Percentiles rank a stretch among this genome's conserved stretches.
Evolutionary conservation across 345 rosid species (phyloP).

Genomic region (Hypericum androsaemum): DNA sequence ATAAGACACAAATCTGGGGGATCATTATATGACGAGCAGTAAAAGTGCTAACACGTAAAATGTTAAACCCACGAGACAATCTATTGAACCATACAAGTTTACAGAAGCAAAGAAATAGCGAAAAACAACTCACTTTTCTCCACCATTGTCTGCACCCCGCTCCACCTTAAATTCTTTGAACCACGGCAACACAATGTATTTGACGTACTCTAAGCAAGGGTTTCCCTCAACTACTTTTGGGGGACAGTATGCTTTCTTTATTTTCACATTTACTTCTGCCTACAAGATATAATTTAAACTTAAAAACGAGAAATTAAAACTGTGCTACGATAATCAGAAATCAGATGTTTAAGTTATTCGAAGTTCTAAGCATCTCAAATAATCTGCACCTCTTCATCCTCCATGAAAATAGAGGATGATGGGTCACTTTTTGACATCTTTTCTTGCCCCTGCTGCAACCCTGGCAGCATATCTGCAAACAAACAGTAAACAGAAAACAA

Average conservation of each 20-base stretch:
- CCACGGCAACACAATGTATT: slow-evolving; percentile 62
- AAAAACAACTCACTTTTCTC: slow-evolving; percentile 59
- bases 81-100: no score
- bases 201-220: slow-evolving; percentile 77
- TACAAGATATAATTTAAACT: slow-evolving; percentile 14
- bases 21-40: no score
- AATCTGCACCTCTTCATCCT: slow-evolving; percentile 64
- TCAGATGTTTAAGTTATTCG: not conserved
- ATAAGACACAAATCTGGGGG: no score
- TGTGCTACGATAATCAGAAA: no score
- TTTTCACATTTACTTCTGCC: slow-evolving; percentile 80
- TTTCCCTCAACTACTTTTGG: slow-evolving; percentile 56
- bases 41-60: no score
- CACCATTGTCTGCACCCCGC: slow-evolving; percentile 45
- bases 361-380: not conserved
- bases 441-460: slow-evolving; percentile 82
- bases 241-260: slow-evolving; percentile 83
- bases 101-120: not conserved
- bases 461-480: slow-evolving; percentile 81
- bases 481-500: slow-evolving; percentile 4
- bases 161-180: slow-evolving; percentile 70
- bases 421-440: slow-evolving; percentile 94
- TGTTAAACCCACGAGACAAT: no score
- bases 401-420: slow-evolving; percentile 77
- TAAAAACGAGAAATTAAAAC: not conserved